phyloP scores from a whole-genome alignment of 371 early-diverging fungal species.

The Mortierella sp. region DNA sequence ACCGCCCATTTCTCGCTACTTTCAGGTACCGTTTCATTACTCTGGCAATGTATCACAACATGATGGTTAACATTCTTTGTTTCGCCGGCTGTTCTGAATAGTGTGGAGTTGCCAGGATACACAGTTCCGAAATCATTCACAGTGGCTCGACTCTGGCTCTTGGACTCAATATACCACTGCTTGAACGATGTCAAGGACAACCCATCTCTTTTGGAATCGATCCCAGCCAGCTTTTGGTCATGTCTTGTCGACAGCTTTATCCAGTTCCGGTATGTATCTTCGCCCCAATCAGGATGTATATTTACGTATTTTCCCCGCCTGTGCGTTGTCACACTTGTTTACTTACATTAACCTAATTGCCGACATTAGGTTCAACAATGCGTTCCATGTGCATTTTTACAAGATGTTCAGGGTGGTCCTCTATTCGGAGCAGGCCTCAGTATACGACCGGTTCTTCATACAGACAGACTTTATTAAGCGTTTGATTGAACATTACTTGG shows the following conservation, averaged over 20 bases:
- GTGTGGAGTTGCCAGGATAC: constrained; percentile 47
- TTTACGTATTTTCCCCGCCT: not conserved
- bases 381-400: constrained; percentile 57
- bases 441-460: constrained; percentile 43
- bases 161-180: constrained; percentile 57
- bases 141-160: constrained; percentile 52
- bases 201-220: constrained; percentile 31
- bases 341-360: not conserved
- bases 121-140: constrained; percentile 42
- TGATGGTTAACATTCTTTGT: not conserved
- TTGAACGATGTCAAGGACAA: constrained; percentile 47
- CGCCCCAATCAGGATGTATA: too few species aligned
- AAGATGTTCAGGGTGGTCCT: constrained; percentile 51
- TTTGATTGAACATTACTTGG: constrained; percentile 42
- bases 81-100: not conserved
- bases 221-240: constrained; percentile 45
- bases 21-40: not conserved
- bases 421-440: constrained; percentile 34
- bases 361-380: constrained; percentile 48
- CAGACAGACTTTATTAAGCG: constrained; percentile 32
- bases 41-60: not conserved
- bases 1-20: too few species aligned
- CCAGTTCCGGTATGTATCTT: constrained; percentile 38
- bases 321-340: not conserved
- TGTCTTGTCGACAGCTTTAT: constrained; percentile 46